Base-by-base conservation (phyloP, 176 grass and related monocot species). In the Thalia dealbata region DNA sequence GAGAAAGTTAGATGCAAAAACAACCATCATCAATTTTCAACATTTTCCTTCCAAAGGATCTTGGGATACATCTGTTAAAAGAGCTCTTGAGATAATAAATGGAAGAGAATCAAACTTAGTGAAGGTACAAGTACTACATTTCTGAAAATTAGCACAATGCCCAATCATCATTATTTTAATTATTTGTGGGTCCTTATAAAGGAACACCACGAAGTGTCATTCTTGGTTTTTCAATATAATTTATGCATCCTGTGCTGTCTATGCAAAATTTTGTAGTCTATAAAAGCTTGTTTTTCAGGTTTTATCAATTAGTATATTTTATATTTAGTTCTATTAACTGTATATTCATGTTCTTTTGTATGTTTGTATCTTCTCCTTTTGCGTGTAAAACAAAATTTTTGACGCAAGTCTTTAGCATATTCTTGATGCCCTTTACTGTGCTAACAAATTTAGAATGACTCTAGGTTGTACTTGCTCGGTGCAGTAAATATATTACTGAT, bases 31-130 rank as follows among this genome's bases (percentile, higher is more conserved):
- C 24, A 91, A 63, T 78, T 83, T 99, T 18, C 90, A 84, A 78
- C 90, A 99, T 65, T 83, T 88, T 60, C 90, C 95, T 1, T 79
- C 83, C 64, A 93, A 88, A 70, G 81, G 87, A 56, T 91, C 86
- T 72, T 99, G 95, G 95, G 83, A 91, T 78, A 79, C 79, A 64
- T 88, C 95, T 61, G 95, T 99, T 60, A 91, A 78, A 29, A 88
- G 86, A 74, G 95, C 90, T 78, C 89, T 97, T 54, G 82, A 84
- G 27, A 93, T 93, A 81, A 91, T 99, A 73, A 91, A 88, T 88
- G 83, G 78, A 63, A 78, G 76, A 24, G 73, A 93, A 32, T 82
- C 67, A 3, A 90, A 93, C 28, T 64, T 99, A 46, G 83, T 93
- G 19, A 99, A 99, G 90, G 95, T 99, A 71, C 38, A 81, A 72